Base-by-base conservation (phyloP, 805 yeast genomes). In the Yamadazyma olivae region DNA sequence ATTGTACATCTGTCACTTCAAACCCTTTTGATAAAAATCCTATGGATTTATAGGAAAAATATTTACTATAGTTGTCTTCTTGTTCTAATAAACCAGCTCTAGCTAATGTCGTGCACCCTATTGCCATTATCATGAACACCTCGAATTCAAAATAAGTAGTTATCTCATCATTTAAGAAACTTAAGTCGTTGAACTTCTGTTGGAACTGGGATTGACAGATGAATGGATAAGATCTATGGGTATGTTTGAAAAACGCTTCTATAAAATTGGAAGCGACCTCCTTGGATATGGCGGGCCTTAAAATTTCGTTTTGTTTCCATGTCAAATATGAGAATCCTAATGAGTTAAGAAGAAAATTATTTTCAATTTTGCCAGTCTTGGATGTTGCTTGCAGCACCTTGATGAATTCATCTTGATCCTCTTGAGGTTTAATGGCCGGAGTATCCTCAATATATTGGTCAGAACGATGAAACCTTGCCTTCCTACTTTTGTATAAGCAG, bases 81-180 rank as follows among this genome's bases (percentile, higher is more conserved):
- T 58, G 60, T 21, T 37, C 20, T 8, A 49, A 33, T 6, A 45
- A 30, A 2, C 50, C 41, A 21, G 36, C 38, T 24, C 51, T 25
- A 34, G 56, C 69, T 33, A 76, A 51, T 2, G 77, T 67, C 7
- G 77, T 70, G 36, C 77, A 73, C 1, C 81, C 81, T 27, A 74
- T 70, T 4, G 79, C 76, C 56, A 74, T 60, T 2, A 74, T 66
- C 74, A 77, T 70, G 48, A 66, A 69, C 8, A 75, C 44, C 51
- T 76, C 74, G 43, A 74, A 75, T 17, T 74, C 72, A 40, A 71
- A 71, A 14, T 56, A 51, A 15, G 54, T 51, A 22, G 64, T 57
- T 16, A 48, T 31, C 1, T 38, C 32, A 18, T 55, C 50, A 20
- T 55, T 43, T 7, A 38, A 44, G 2, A 35, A 21, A 5, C 43